phyloP scores from a whole-genome alignment of 164 flowering plant genomes.

The Warburgia ugandensis region DNA sequence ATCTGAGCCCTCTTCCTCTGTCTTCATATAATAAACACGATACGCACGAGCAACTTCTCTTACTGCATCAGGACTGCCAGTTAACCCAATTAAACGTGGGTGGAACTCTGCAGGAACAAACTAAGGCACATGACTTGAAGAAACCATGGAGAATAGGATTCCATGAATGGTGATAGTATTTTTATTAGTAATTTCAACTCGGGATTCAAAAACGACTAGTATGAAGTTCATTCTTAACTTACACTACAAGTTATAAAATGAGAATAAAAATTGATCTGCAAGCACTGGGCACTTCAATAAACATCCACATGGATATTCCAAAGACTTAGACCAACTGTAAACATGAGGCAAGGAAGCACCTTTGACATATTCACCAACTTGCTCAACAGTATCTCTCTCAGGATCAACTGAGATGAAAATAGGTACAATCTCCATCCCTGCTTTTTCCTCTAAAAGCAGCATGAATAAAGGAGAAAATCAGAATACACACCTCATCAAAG shows the following conservation, averaged over 20 bases:
- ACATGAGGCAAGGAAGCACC: slow-evolving; percentile 31
- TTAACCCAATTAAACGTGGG: slow-evolving; percentile 79
- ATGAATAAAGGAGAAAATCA: too few species aligned
- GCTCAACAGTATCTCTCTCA: slow-evolving; percentile 92
- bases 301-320: too few species aligned
- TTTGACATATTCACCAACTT: slow-evolving; percentile 82
- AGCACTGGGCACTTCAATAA: too few species aligned
- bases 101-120: slow-evolving; percentile 63
- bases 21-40: slow-evolving; percentile 95
- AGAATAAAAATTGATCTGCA: too few species aligned
- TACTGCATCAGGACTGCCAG: slow-evolving; percentile 64
- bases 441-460: slow-evolving; percentile 47
- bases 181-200: too few species aligned
- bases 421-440: slow-evolving; percentile 68
- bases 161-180: too few species aligned
- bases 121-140: background rate
- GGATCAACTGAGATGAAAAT: slow-evolving; percentile 96
- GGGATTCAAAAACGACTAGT: too few species aligned
- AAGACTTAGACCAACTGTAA: background rate
- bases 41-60: slow-evolving; percentile 79
- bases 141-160: too few species aligned
- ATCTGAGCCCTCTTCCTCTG: slow-evolving; percentile 82
- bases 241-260: too few species aligned
- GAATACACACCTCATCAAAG: too few species aligned
- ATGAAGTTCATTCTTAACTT: too few species aligned